Conservation (phyloP, 2,329 filamentous ascomycete species). For the Phialophora tarda region DNA sequence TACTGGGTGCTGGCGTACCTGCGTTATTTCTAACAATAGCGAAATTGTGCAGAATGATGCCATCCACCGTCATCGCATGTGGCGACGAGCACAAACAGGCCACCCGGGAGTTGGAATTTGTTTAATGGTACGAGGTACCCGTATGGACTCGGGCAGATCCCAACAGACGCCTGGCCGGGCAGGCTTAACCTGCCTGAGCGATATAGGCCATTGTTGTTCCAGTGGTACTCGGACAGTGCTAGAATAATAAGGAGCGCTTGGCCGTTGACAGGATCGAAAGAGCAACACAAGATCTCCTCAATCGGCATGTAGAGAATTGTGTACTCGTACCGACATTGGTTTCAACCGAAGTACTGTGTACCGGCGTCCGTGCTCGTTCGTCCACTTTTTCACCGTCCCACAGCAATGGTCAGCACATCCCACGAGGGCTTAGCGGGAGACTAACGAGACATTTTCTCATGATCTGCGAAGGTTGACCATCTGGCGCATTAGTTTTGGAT, state of each 20-base stretch:
- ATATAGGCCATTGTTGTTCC: neutral
- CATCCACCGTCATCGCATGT: neutral
- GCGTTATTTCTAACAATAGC: constrained; percentile 21
- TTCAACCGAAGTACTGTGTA: neutral
- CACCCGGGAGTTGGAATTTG: neutral
- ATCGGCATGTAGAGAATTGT: neutral
- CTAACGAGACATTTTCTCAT: constrained; percentile 1
- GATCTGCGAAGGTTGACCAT: neutral
- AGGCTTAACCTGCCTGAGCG: neutral
- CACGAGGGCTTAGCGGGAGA: neutral
- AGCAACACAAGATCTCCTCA: neutral
- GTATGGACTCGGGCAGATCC: neutral
- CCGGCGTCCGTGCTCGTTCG: neutral
- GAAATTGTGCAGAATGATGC: neutral
- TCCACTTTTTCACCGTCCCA: neutral
- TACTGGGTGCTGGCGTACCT: constrained; percentile 5
- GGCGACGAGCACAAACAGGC: neutral
- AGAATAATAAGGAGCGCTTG: neutral
- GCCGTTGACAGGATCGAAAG: neutral
- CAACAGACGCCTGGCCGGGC: neutral
- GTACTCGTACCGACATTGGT: neutral
- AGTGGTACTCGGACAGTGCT: neutral
- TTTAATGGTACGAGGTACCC: neutral
- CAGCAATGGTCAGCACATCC: neutral
- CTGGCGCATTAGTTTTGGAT: neutral